Conservation (phyloP, 2,329 filamentous ascomycete genomes). For the Aspergillus brunneoviolaceus region DNA sequence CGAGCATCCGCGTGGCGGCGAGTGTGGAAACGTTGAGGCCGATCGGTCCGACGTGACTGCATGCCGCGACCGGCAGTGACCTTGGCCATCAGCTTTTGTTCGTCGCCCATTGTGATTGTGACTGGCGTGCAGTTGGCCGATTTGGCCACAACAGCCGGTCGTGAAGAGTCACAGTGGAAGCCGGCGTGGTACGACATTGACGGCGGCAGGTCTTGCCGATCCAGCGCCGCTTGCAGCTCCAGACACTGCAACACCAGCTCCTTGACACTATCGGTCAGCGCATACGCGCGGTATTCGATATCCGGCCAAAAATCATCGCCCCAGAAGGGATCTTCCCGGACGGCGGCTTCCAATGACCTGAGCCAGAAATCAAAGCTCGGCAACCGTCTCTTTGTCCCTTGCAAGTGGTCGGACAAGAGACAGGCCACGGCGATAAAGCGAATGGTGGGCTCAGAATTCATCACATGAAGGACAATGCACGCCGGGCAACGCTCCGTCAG, state of each 20-base stretch:
- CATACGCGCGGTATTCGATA: constrained; percentile 41
- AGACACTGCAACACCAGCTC: constrained; percentile 42
- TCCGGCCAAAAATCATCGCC: constrained; percentile 44
- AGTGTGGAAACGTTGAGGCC: constrained; percentile 20
- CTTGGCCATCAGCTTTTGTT: constrained; percentile 28
- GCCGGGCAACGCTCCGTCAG: constrained; percentile 56
- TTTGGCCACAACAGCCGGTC: constrained; percentile 28
- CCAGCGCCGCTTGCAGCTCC: constrained; percentile 32
- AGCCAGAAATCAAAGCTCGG: constrained; percentile 43
- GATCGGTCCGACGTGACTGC: constrained; percentile 20
- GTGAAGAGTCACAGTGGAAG: constrained; percentile 22
- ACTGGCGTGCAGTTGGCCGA: constrained; percentile 33
- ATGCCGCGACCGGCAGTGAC: constrained; percentile 20
- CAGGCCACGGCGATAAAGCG: constrained; percentile 45
- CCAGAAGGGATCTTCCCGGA: constrained; percentile 47
- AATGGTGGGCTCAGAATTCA: constrained; percentile 47
- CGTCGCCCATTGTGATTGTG: constrained; percentile 36
- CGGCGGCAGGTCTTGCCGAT: constrained; percentile 23
- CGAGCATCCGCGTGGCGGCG: constrained; percentile 20
- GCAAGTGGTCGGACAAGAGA: constrained; percentile 38
- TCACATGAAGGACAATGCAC: constrained; percentile 44
- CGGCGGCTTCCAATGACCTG: constrained; percentile 37
- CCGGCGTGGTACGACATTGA: constrained; percentile 20
- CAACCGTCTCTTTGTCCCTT: constrained; percentile 23
- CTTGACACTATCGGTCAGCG: constrained; percentile 40